phyloP scores from a whole-genome alignment of 306 rosid species.

The Fagus crenata region DNA sequence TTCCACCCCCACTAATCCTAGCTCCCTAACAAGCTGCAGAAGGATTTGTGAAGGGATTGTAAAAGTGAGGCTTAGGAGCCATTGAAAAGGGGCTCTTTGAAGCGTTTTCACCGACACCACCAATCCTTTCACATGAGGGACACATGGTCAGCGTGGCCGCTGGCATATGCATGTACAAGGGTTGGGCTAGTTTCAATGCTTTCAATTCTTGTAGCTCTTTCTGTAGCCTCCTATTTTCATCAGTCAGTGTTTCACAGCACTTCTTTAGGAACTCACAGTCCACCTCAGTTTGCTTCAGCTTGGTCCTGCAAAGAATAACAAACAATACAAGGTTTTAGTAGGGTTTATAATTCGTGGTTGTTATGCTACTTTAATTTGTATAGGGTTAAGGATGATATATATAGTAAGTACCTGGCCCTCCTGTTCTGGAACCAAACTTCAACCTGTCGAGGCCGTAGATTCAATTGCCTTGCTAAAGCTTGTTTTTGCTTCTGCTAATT shows the following conservation, averaged over 20 bases:
- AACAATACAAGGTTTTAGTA: too few species aligned
- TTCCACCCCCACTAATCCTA: slow-evolving; percentile 12
- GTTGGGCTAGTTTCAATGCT: slow-evolving; percentile 60
- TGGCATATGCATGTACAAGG: slow-evolving; percentile 86
- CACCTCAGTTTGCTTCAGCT: slow-evolving; percentile 94
- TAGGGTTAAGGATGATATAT: neutral
- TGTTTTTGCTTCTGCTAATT: slow-evolving; percentile 84
- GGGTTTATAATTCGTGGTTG: too few species aligned
- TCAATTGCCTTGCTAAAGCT: slow-evolving; percentile 77
- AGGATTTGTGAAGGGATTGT: slow-evolving; percentile 68
- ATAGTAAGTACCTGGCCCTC: slow-evolving; percentile 72
- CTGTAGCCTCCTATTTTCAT: slow-evolving; percentile 80
- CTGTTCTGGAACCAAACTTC: slow-evolving; percentile 99
- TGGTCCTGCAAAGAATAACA: slow-evolving; percentile 56
- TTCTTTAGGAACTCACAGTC: slow-evolving; percentile 90
- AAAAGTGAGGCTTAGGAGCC: slow-evolving; percentile 70
- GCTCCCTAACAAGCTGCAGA: slow-evolving; percentile 77
- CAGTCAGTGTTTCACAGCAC: slow-evolving; percentile 83
- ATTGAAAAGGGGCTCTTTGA: slow-evolving; percentile 61
- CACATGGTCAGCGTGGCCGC: slow-evolving; percentile 87
- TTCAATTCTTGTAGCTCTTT: slow-evolving; percentile 85
- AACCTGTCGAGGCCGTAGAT: slow-evolving; percentile 84
- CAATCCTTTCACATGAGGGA: slow-evolving; percentile 82
- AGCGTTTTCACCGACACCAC: slow-evolving; percentile 29
- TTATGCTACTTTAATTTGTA: neutral